Evolutionary conservation across 1,139 yeast species (phyloP).

Genomic region (Hyphopichia burtonii): DNA sequence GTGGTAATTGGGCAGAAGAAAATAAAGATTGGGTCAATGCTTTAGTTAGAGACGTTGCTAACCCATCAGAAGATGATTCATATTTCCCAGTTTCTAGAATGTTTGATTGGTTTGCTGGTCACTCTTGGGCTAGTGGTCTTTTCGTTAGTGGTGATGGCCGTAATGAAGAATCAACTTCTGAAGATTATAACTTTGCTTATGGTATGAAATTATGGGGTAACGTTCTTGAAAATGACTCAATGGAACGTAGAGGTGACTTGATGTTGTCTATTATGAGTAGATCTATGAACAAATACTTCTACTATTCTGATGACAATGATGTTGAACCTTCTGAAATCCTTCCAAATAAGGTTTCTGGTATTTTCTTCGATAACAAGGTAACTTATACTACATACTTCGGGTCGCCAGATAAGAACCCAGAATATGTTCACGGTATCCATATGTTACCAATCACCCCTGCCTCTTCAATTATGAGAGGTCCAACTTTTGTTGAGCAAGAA

Average conservation of each 20-base stretch:
- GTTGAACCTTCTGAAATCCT: constrained; percentile 58
- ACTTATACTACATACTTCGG: constrained; percentile 93
- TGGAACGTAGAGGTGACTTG: constrained; percentile 76
- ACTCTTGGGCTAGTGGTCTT: constrained; percentile 83
- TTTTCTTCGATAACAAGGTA: constrained; percentile 79
- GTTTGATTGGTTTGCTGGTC: constrained; percentile 83
- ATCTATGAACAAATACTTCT: constrained; percentile 63
- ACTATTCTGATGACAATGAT: constrained; percentile 53
- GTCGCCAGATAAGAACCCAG: constrained; percentile 19
- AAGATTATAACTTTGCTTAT: constrained; percentile 77
- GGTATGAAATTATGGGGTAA: constrained; percentile 83
- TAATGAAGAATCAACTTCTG: constrained; percentile 78
- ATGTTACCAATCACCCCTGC: constrained; percentile 80
- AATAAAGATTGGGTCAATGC: constrained; percentile 67
- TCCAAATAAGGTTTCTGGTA: constrained; percentile 72
- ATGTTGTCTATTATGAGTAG: constrained; percentile 67
- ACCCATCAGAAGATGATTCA: constrained; percentile 59
- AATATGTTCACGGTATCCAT: constrained; percentile 93
- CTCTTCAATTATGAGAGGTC: constrained; percentile 65
- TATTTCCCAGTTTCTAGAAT: constrained; percentile 74
- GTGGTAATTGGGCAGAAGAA: constrained; percentile 66
- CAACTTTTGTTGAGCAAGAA: constrained; percentile 66
- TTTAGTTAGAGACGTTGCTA: constrained; percentile 73
- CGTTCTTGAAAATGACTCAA: constrained; percentile 64
- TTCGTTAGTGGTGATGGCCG: constrained; percentile 71